Conservation (phyloP, 1,284 basidiomycete species). For the Vanrija humicola region DNA sequence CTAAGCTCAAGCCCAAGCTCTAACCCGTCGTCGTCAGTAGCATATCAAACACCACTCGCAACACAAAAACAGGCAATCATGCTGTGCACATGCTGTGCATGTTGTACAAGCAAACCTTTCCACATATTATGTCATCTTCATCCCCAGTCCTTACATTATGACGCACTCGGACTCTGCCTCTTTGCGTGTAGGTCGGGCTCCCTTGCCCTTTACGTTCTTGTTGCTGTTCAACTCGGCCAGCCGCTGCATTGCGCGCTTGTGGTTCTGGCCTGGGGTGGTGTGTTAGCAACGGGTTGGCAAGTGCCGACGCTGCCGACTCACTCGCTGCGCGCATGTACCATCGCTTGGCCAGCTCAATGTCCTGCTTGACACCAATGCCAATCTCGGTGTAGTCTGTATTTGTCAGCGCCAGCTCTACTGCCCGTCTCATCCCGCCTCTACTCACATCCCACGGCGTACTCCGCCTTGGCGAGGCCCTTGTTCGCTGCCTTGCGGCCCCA, state of each 20-base stretch:
- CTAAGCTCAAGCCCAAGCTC: too few species aligned
- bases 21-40: not conserved
- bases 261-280: slow-evolving; percentile 38
- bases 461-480: slow-evolving; percentile 86
- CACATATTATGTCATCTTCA: not conserved
- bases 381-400: slow-evolving; percentile 80
- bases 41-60: not conserved
- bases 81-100: slow-evolving; percentile 4
- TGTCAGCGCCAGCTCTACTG: slow-evolving; percentile 6
- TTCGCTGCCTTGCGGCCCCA: slow-evolving; percentile 93
- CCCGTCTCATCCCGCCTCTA: not conserved
- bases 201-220: slow-evolving; percentile 48
- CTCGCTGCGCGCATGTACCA: slow-evolving; percentile 99
- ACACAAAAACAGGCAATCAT: not conserved
- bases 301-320: slow-evolving; percentile 50
- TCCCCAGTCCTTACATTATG: slow-evolving; percentile 56
- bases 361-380: slow-evolving; percentile 94
- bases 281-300: not conserved
- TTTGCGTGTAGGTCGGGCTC: slow-evolving; percentile 80
- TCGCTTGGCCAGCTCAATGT: slow-evolving; percentile 90
- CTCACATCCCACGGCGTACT: slow-evolving; percentile 84
- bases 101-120: slow-evolving; percentile 8
- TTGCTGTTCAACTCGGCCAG: slow-evolving; percentile 65
- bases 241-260: slow-evolving; percentile 66
- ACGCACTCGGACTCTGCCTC: slow-evolving; percentile 89